These are phyloP conservation scores for Tylopilus subfusipes DNA, from an alignment of 768 basidiomycete genomes.

Conservation along the genomic window DNA sequence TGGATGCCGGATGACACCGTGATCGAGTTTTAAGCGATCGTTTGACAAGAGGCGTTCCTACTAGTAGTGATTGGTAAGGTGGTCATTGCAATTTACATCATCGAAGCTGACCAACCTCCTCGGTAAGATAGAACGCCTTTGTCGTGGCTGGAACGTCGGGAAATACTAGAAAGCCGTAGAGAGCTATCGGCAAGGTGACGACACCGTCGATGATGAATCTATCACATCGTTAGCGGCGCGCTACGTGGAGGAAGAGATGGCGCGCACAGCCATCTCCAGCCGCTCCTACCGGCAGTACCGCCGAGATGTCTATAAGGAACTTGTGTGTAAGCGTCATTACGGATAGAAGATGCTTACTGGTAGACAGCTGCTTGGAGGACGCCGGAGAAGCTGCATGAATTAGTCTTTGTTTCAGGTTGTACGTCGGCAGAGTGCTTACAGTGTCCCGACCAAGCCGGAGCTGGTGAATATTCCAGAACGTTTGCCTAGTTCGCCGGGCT, in stretches of 20 bases:
- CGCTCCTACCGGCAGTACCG: slow-evolving; percentile 50
- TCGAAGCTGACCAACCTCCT: slow-evolving; percentile 41
- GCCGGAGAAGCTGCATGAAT: slow-evolving; percentile 52
- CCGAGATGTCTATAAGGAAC: slow-evolving; percentile 42
- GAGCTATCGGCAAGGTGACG: slow-evolving; percentile 68
- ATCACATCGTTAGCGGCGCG: neutral
- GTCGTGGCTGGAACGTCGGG: slow-evolving; percentile 68
- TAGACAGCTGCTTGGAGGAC: slow-evolving; percentile 64
- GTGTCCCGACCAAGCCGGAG: slow-evolving; percentile 56
- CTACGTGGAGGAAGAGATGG: neutral
- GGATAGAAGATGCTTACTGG: slow-evolving; percentile 35
- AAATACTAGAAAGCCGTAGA: slow-evolving; percentile 70
- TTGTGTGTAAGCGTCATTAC: neutral
- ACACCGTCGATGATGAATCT: slow-evolving; percentile 68
- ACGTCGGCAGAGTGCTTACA: slow-evolving; percentile 37
- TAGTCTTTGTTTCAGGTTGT: neutral
- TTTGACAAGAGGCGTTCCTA: slow-evolving; percentile 58
- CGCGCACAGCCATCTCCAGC: slow-evolving; percentile 63
- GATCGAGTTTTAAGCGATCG: slow-evolving; percentile 41
- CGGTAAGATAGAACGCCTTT: slow-evolving; percentile 57
- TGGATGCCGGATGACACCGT: slow-evolving; percentile 40
- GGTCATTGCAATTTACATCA: neutral
- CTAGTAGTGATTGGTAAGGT: neutral
- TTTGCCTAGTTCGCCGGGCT: slow-evolving; percentile 64
- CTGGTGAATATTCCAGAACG: slow-evolving; percentile 70